phyloP scores from a whole-genome alignment of 1,139 yeast genomes.

The Saccharomycopsis hybrid region DNA sequence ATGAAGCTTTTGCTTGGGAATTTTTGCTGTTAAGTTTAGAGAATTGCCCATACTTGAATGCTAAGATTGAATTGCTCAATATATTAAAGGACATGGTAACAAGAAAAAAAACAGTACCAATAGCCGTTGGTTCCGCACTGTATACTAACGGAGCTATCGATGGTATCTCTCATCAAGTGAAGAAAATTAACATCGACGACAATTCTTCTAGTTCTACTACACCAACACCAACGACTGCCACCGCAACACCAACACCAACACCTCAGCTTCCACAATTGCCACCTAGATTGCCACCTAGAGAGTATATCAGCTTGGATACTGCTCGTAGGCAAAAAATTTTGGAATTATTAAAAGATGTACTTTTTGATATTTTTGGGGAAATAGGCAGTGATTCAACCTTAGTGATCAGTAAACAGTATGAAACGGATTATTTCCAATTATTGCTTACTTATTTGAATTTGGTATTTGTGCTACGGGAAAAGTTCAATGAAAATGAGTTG shows the following conservation, averaged over 20 bases:
- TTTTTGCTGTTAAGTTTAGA: constrained; percentile 61
- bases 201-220: background rate
- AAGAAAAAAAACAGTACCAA: constrained; percentile 28
- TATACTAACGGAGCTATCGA: constrained; percentile 1
- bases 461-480: constrained; percentile 34
- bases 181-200: constrained; percentile 11
- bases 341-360: constrained; percentile 33
- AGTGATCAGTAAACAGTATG: background rate
- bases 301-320: constrained; percentile 34
- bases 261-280: too few relatives aligned
- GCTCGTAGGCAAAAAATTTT: constrained; percentile 37
- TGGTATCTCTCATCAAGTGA: background rate
- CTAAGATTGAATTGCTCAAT: constrained; percentile 53
- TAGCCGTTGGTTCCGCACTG: constrained; percentile 18
- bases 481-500: constrained; percentile 7
- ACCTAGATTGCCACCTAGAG: constrained; percentile 29
- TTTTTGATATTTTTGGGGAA: constrained; percentile 31
- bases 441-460: constrained; percentile 52
- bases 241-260: constrained; percentile 22
- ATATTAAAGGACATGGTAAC: constrained; percentile 60
- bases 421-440: constrained; percentile 32
- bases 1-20: constrained; percentile 50
- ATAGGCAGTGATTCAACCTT: too few relatives aligned
- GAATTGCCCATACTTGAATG: constrained; percentile 60
- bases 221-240: too few relatives aligned